Evolutionary conservation across 495 filamentous ascomycete genomes (phyloP).

Genomic region (Hyaloscypha finlandica): DNA sequence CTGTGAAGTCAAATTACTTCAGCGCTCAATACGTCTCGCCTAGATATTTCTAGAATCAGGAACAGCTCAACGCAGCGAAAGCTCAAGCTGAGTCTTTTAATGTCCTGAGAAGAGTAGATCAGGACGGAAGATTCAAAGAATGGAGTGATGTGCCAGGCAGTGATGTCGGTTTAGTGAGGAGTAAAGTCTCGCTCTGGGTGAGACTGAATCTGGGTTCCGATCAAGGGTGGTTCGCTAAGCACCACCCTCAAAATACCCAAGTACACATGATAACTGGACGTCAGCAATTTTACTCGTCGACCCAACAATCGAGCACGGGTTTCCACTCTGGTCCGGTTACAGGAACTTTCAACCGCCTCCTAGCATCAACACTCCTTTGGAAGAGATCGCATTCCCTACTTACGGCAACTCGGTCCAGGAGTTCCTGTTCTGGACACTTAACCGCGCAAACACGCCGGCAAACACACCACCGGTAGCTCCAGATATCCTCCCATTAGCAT

Average conservation of each 20-base stretch:
- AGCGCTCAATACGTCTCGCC: conserved; percentile 17
- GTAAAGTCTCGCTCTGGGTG: conserved; percentile 19
- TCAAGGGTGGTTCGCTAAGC: conserved; percentile 17
- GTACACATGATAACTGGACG: neutral
- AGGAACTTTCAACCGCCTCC: conserved; percentile 21
- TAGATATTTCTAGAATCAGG: conserved; percentile 19
- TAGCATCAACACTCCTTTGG: conserved; percentile 12
- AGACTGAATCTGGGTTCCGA: conserved; percentile 12
- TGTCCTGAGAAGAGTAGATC: conserved; percentile 17
- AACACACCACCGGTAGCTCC: conserved; percentile 10
- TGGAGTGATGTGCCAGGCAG: conserved; percentile 15
- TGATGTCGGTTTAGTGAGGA: conserved; percentile 19
- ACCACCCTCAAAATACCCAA: neutral
- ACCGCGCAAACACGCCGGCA: conserved; percentile 33
- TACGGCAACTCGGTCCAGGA: conserved; percentile 14
- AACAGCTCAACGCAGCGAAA: conserved; percentile 8
- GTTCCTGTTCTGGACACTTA: conserved; percentile 19
- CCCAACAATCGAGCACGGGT: conserved; percentile 21
- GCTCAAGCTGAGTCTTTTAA: conserved; percentile 16
- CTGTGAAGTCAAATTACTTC: conserved; percentile 15
- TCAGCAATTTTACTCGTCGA: conserved; percentile 20
- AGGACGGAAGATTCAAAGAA: conserved; percentile 13
- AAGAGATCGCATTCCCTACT: conserved; percentile 9
- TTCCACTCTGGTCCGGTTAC: conserved; percentile 23
- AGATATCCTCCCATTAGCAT: conserved; percentile 26